A percentile compares a stretch with the other conserved stretches of the same genome.
phyloP scores from a whole-genome alignment of 176 grass and related monocot genomes.

The Bonia amplexicaulis region DNA sequence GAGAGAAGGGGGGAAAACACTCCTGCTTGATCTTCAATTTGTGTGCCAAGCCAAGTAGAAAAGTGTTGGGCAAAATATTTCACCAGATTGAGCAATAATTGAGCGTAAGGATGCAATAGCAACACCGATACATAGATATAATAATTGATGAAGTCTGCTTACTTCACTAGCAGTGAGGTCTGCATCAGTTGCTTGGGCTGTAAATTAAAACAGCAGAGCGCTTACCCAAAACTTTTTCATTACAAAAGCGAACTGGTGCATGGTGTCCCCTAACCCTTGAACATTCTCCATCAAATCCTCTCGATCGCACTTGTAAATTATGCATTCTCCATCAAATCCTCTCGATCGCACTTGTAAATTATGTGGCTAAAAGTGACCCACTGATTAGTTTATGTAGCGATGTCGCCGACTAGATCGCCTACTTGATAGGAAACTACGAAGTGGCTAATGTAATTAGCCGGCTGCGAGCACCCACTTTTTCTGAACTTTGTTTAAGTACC shows the following conservation, averaged over 20 bases:
- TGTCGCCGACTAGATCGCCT: background rate
- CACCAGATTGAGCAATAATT: background rate
- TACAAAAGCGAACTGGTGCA: background rate
- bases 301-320: background rate
- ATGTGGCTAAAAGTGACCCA: conserved; percentile 7
- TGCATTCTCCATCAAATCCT: conserved; percentile 32
- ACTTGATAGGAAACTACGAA: background rate
- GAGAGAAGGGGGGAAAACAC: background rate
- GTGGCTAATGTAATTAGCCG: background rate
- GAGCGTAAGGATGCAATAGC: background rate
- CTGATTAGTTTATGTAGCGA: background rate
- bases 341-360: background rate
- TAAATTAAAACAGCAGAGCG: background rate
- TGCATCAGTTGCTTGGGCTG: background rate
- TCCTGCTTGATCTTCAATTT: background rate
- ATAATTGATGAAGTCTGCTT: background rate
- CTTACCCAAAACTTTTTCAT: background rate
- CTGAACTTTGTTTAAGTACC: background rate
- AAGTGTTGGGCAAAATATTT: no score
- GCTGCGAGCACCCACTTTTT: background rate
- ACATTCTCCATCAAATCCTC: conserved; percentile 31
- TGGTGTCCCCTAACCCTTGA: conserved; percentile 30
- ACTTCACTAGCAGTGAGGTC: background rate
- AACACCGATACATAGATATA: background rate
- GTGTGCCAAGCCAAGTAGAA: background rate